A percentile compares a stretch with the other conserved stretches of the same genome.
These are phyloP conservation scores for Lactarius vividus DNA, from an alignment of 768 basidiomycete genomes.

Conservation along the genomic window DNA sequence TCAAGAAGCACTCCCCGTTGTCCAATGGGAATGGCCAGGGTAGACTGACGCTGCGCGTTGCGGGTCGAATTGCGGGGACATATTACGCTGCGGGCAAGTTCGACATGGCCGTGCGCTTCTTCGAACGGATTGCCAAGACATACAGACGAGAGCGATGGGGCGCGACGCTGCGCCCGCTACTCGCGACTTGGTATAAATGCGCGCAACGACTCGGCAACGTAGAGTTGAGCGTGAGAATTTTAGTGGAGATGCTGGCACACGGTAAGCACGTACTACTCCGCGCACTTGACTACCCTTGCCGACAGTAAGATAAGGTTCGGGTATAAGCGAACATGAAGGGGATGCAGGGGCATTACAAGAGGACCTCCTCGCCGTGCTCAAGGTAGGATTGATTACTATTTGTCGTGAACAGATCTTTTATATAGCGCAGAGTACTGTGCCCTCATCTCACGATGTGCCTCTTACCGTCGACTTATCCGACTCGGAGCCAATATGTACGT, in stretches of 20 bases:
- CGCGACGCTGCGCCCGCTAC: slow-evolving; percentile 66
- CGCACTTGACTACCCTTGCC: background rate
- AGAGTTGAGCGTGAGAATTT: slow-evolving; percentile 68
- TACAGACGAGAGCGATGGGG: slow-evolving; percentile 87
- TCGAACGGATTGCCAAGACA: slow-evolving; percentile 86
- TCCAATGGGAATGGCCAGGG: slow-evolving; percentile 53
- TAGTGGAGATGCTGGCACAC: slow-evolving; percentile 80
- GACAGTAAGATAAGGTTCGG: slow-evolving; percentile 29
- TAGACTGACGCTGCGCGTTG: slow-evolving; percentile 86
- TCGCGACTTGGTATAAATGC: slow-evolving; percentile 80
- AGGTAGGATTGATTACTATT: slow-evolving; percentile 43
- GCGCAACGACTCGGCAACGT: slow-evolving; percentile 75
- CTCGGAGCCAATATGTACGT: slow-evolving; percentile 60
- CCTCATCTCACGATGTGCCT: slow-evolving; percentile 52
- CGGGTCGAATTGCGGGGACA: slow-evolving; percentile 83
- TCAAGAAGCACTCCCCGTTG: slow-evolving; percentile 67
- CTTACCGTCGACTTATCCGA: slow-evolving; percentile 64
- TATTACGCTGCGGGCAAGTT: slow-evolving; percentile 79
- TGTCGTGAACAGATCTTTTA: background rate
- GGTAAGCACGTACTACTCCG: slow-evolving; percentile 44
- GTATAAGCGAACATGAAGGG: slow-evolving; percentile 40
- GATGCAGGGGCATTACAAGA: slow-evolving; percentile 56
- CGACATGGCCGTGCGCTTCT: slow-evolving; percentile 88
- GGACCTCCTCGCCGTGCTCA: slow-evolving; percentile 68
- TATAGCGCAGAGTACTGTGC: slow-evolving; percentile 61